Base-by-base conservation (phyloP, 257 asterid species). In the Thymus mandschuricus region DNA sequence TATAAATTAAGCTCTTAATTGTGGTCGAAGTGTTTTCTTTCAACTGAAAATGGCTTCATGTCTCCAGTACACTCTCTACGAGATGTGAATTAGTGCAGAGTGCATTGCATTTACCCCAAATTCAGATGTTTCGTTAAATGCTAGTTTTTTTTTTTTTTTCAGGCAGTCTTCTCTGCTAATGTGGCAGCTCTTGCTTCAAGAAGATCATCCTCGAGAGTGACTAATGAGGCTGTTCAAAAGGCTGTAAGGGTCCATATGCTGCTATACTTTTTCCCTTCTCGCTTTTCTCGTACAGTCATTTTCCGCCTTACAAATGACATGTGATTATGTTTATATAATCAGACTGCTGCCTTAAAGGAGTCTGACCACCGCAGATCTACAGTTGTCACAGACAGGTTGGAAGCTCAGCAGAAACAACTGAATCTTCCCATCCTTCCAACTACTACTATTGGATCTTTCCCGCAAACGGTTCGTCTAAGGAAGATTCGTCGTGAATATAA, bases 391-490 rank as follows among this genome's bases (percentile, higher is more conserved):
- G 79, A 83, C 68, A 88, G 98, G 78, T 81, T 90, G 56, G 88
- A 83, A 76, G 85, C 91, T 66, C 98, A 92, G 72, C 98, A 88
- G 76, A 79, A 86, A 80, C 88, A 85, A 81, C 91, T 92, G 57
- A 86, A 84, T 73, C 95, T 92, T 72, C 92, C 98, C 55, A 57
- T 88, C 68, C 91, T 92, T 60, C 98, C 97, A 43, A 88, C 97
- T 68, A 92, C 98, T 60, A 90, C 98, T 58, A 92, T 92, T 77
- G 98, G 98, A 30, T 90, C 98, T 60, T 93, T 93, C 82, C 98
- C 98, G 40, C 98, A 93, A 78, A 93, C 98, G 35, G 44, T 76
- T 54, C 96, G 80, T 56, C 85, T 93, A 50, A 89, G 98, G 72
- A 91, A 86, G 84, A 82, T 91, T 55, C 98, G 98, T 30, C 94